Percentiles rank a stretch among this genome's conserved stretches.
These are phyloP conservation scores for Tuber microsphaerosporum DNA, from an alignment of 495 filamentous ascomycete species.

Conservation along the genomic window DNA sequence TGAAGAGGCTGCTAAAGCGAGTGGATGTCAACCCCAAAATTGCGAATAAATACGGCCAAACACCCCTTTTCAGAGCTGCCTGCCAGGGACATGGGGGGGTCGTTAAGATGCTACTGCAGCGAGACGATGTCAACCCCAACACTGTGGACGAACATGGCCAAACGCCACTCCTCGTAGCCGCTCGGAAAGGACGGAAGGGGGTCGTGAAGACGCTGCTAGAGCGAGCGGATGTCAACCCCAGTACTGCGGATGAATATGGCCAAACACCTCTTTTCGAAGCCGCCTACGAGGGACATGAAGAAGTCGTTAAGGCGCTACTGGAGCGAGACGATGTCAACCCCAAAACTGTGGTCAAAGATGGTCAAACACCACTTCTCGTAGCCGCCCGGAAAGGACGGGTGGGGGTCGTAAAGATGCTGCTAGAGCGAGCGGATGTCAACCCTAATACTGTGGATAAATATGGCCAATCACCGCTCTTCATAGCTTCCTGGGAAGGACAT, in stretches of 20 bases:
- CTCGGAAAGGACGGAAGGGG: too few species aligned
- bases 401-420: background rate
- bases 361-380: background rate
- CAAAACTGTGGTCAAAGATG: fast-evolving
- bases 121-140: too few species aligned
- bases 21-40: too few species aligned
- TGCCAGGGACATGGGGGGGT: too few species aligned
- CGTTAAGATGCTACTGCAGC: too few species aligned
- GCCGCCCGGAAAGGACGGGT: background rate
- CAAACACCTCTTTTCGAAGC: background rate
- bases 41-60: too few species aligned
- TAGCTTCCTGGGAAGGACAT: background rate
- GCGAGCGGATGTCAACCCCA: background rate
- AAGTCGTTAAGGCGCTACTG: background rate
- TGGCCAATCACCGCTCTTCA: background rate
- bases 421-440: background rate
- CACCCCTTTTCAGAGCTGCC: too few species aligned
- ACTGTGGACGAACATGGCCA: too few species aligned
- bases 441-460: background rate
- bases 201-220: background rate
- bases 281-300: background rate
- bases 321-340: background rate
- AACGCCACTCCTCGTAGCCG: too few species aligned
- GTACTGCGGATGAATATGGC: background rate
- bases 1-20: background rate